Conservation (phyloP, 108 stramenopile species). For the Cyclotella sp. region DNA sequence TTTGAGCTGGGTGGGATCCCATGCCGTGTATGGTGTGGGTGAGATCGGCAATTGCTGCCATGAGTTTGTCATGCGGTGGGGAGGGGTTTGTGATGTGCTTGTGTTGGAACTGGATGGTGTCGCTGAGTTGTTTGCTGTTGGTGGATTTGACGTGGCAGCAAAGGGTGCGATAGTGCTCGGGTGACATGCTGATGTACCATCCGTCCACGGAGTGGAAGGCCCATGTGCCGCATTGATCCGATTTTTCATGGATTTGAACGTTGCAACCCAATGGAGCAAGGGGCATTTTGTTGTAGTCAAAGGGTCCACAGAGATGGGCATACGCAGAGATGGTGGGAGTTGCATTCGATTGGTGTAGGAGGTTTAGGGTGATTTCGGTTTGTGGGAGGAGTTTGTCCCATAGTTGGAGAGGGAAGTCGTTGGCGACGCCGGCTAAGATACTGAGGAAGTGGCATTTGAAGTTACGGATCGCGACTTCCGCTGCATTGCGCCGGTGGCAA, state of each 20-base stretch:
- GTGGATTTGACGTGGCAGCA: too few relatives aligned
- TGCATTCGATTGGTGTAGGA: slow-evolving; percentile 43
- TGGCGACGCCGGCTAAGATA: slow-evolving; percentile 17
- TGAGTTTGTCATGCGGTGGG: too few relatives aligned
- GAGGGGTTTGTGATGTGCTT: too few relatives aligned
- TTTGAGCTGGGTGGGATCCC: too few relatives aligned
- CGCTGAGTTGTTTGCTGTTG: too few relatives aligned
- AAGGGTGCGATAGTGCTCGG: too few relatives aligned
- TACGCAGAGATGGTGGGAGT: slow-evolving; percentile 52
- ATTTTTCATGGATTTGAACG: neutral
- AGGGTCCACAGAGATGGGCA: neutral
- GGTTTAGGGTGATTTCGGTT: slow-evolving; percentile 34
- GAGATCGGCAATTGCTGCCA: too few relatives aligned
- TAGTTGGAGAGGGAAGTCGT: slow-evolving; percentile 6
- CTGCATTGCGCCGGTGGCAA: slow-evolving; percentile 17
- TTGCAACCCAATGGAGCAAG: neutral
- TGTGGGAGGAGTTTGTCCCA: slow-evolving; percentile 20
- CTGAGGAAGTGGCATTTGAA: slow-evolving; percentile 55
- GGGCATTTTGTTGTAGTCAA: neutral
- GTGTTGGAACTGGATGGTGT: too few relatives aligned
- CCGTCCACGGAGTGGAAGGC: too few relatives aligned
- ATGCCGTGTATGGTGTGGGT: too few relatives aligned
- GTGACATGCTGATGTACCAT: too few relatives aligned
- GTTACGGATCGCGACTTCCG: slow-evolving; percentile 35
- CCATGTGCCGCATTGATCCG: too few relatives aligned